Evolutionary conservation across 352 stramenopile species (phyloP), one percentile per base, ranked within the genome.

Genomic region (Pythium utonaiense): DNA sequence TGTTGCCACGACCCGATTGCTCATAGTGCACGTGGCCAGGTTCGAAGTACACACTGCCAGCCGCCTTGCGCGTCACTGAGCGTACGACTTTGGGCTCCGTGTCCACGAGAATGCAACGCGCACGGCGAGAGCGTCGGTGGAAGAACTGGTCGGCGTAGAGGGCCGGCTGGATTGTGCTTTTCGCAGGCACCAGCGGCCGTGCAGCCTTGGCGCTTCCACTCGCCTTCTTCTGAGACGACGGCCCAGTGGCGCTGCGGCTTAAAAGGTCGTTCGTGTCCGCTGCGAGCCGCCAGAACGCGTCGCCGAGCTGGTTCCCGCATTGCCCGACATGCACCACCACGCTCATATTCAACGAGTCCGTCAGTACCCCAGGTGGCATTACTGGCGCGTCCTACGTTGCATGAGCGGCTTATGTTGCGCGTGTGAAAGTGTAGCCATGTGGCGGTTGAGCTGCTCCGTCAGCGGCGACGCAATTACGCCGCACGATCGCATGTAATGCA

Each of bases 1-100:
- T 95, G 62, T 96, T 96, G 51, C 82, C 86, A 49, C 87, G 86
- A 16, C 87, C 87, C 24, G 75, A 69, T 34, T 91, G 81, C 49
- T 91, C 80, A 33, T 78, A 70, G 48, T 86, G 80, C 14, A 71
- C 67, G 51, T 81, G 71, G 25, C 80, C 73, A 3, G 81, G 77
- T 27, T 67, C 57, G 24, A 81, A 72, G 40, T 47, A 28, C 40
- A 47, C 40, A 21, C 21, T n/a, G 33, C 58, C 38, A 44, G 14
- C 14, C n/a, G 14, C 4, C 12, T 3, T 47, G 19, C 54, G 53
- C 24, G 69, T 12, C 13, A 89, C 57, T 12, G 78, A 57, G 6
- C 62, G 68, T 30, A 91, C 71, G 44, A 87, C 84, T 65, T 91
- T 93, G 25, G 82, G 82, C 68, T 93, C 84, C 10, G 81, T 78